Percentiles rank a stretch among this genome's conserved stretches.
These are phyloP conservation scores for Phlegmacium glaucopus DNA, from an alignment of 768 basidiomycete genomes.

Conservation along the genomic window DNA sequence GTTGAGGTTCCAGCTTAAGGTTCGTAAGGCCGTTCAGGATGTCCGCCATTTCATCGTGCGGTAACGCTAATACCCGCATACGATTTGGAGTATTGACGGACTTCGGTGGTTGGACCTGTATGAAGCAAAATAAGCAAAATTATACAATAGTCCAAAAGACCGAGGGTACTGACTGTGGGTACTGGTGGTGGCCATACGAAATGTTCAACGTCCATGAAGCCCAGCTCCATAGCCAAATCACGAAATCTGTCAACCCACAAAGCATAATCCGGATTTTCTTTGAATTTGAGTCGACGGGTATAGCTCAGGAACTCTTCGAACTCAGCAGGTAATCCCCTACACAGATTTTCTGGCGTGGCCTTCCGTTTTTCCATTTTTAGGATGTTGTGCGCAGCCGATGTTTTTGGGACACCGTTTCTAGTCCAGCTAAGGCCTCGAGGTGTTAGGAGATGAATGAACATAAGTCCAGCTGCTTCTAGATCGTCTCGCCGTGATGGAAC, in stretches of 20 bases:
- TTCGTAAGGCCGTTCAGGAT: slow-evolving; percentile 59
- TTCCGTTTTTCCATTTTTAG: slow-evolving; percentile 63
- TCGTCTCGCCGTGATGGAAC: slow-evolving; percentile 80
- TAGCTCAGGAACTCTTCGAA: slow-evolving; percentile 79
- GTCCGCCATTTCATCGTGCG: slow-evolving; percentile 45
- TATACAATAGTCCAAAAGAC: neutral
- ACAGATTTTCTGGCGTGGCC: slow-evolving; percentile 63
- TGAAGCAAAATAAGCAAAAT: neutral
- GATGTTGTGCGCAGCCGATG: slow-evolving; percentile 55
- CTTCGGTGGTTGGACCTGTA: slow-evolving; percentile 21
- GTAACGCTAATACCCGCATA: slow-evolving; percentile 32
- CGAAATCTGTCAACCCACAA: slow-evolving; percentile 65
- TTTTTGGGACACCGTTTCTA: slow-evolving; percentile 75
- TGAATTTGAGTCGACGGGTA: slow-evolving; percentile 64
- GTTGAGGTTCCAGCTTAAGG: slow-evolving; percentile 51
- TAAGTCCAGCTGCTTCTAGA: slow-evolving; percentile 71
- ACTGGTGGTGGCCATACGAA: slow-evolving; percentile 75
- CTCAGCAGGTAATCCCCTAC: slow-evolving; percentile 61
- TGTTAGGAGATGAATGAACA: slow-evolving; percentile 79
- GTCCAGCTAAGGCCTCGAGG: slow-evolving; percentile 78
- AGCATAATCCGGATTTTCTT: slow-evolving; percentile 65
- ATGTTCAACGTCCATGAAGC: slow-evolving; percentile 52
- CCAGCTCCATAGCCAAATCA: slow-evolving; percentile 55
- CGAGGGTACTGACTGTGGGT: slow-evolving; percentile 22
- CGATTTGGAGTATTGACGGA: slow-evolving; percentile 34